Evolutionary conservation across 2,329 filamentous ascomycete species (phyloP).

Genomic region (Aspergillus phoenicis): DNA sequence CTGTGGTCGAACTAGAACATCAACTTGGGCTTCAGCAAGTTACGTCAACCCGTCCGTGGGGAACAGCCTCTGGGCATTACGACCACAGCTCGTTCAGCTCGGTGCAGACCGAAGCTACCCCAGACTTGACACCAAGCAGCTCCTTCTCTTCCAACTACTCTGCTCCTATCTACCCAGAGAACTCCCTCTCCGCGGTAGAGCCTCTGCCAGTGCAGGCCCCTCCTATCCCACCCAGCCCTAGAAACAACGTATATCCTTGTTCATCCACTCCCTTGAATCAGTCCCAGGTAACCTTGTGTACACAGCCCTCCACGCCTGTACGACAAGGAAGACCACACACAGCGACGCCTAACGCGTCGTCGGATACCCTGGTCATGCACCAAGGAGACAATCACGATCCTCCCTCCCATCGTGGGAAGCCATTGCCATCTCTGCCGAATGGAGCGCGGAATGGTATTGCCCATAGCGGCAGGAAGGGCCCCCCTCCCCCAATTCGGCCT

Average conservation of each 20-base stretch:
- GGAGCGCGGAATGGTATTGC: conserved; percentile 26
- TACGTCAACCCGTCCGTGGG: conserved; percentile 27
- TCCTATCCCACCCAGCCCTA: conserved; percentile 16
- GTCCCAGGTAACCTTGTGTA: conserved; percentile 27
- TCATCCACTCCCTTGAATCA: conserved; percentile 20
- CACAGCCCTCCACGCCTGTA: conserved; percentile 27
- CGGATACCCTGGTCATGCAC: conserved; percentile 37
- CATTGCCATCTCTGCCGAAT: conserved; percentile 35
- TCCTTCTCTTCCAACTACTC: conserved; percentile 44
- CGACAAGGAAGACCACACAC: conserved; percentile 23
- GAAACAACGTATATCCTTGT: conserved; percentile 29
- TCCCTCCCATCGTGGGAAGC: conserved; percentile 35
- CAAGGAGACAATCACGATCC: conserved; percentile 26
- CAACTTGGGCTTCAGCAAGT: conserved; percentile 32
- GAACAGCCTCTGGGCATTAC: conserved; percentile 26
- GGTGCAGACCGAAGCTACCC: conserved; percentile 35
- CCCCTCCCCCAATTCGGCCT: conserved; percentile 27
- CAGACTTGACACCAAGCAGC: conserved; percentile 43
- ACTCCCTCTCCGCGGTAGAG: conserved; percentile 23
- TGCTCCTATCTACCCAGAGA: conserved; percentile 32
- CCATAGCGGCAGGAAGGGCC: conserved; percentile 27
- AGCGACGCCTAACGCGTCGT: conserved; percentile 28
- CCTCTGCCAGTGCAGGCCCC: conserved; percentile 32
- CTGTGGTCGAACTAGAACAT: conserved; percentile 36
- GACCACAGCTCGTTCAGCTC: conserved; percentile 41